Base-by-base conservation (phyloP, 2,329 filamentous ascomycete species). In the Colletotrichum neosansevieriae region DNA sequence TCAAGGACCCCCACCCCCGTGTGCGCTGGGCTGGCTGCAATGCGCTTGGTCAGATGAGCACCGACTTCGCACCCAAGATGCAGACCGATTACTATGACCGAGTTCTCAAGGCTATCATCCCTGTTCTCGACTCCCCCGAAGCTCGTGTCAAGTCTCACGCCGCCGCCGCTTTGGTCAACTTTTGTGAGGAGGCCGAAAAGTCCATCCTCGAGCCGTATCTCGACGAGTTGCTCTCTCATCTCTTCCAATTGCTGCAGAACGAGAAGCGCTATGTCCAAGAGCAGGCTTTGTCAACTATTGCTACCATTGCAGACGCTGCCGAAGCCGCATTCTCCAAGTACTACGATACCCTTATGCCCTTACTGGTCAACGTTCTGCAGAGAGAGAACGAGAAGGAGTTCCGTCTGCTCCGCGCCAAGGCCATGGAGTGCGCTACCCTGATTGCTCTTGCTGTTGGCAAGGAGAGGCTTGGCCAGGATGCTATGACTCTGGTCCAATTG, bases 31-130 rank as follows among this genome's bases (percentile, higher is more conserved):
- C 96, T 59, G 96, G 94, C 38, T 99, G 96, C 84, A 98, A 99
- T 77, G 96, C 96, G 47, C 87, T 99, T n/a, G 96, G 96, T 32
- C 96, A 99, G 80, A 99, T 99, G 96, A 98, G 95, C 83, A 99
- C 96, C 36, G 96, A 99, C 77, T 99, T 99, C 79, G 95, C 97
- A 12, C 94, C 94, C 12, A 97, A 92, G 11, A 98, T 99, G 95
- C 96, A 99, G 80, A 92, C 93, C 73, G 96, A 97, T 75, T 97
- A 97, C 79, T 96, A 97, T 79, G 89, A 93, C 71, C 86, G 91
- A 50, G 93, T 99, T 15, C 86, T 99, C 58, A 93, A 91, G 73
- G 94, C 94, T 73, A 96, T 99, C 63, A 94, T 99, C 61, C 94
- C 95, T 1, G 95, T 98, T 1, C 87, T 99, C 6, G 89, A 94